Evolutionary conservation across 192 early-diverging fungal species (phyloP), one percentile per base, ranked within the genome.

Genomic region (Linnemannia hyalina): DNA sequence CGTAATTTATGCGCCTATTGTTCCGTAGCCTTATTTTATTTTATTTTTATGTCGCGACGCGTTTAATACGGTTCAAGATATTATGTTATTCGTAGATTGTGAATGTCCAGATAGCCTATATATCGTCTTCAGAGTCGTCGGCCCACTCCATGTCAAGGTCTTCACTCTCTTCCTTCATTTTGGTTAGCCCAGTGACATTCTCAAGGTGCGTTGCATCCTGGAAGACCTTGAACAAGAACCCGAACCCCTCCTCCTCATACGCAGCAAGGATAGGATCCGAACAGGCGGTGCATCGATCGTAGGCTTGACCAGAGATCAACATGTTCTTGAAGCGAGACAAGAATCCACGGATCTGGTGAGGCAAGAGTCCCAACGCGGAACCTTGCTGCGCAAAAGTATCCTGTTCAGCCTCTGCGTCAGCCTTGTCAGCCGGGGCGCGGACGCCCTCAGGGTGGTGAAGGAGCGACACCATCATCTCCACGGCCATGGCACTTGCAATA

Each of bases 321-420:
- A 98, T 88, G 82, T 97, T 97, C 38, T 91, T 94, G 89, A 98
- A 99, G 54, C 96, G 93, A 0, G 91, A 88, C 70, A 99, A 88
- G 78, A 96, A 99, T 29, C 98, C 98, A 47, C 98, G 92, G 32
- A 99, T 96, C 91, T 99, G 98, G 88, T 99, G 98, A 52, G 96
- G 96, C 16, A 98, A 91, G 8, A 92, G 68, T n/a, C 98, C 97
- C 10, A 98, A 77, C 11, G 89, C 75, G 0, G 88, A 88, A 6
- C 76, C 74, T 8, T 41, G 46, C 23, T 52, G 41, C 4, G 57
- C 69, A 2, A 70, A 29, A 6, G 32, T 32, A 15, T 78, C 71
- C 13, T 77, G 68, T 2, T 82, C 73, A 18, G 69, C 78, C 11
- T 80, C 71, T 0, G 79, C 77, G 76, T 92, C 91, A 35, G 94